Conservation (phyloP, 2,329 filamentous ascomycete species). For the Verticillium nubilum region DNA sequence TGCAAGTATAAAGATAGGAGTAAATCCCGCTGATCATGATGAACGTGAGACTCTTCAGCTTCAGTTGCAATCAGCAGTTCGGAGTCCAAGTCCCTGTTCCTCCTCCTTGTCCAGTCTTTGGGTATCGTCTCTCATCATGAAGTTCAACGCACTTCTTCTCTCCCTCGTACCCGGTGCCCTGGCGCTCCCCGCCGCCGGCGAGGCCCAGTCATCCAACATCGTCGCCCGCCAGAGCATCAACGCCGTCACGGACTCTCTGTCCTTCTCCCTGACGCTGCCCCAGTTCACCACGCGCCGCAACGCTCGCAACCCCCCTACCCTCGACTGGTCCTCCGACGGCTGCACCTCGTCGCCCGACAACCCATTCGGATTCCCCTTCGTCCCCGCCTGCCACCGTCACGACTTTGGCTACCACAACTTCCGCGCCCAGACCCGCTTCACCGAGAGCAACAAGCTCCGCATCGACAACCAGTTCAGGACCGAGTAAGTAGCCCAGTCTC, state of each 20-base stretch:
- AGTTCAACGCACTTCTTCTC: slow-evolving; percentile 16
- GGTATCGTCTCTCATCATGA: slow-evolving; percentile 19
- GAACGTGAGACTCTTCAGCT: not conserved
- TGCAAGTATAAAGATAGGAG: not conserved
- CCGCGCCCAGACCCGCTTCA: slow-evolving; percentile 42
- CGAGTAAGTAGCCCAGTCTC: no score
- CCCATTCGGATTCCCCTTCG: slow-evolving; percentile 36
- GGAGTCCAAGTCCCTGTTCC: not conserved
- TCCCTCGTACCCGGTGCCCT: slow-evolving; percentile 13
- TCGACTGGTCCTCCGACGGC: slow-evolving; percentile 36
- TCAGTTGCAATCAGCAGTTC: not conserved
- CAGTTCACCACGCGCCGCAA: slow-evolving; percentile 35
- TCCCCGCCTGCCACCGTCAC: slow-evolving; percentile 44
- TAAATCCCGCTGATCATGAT: not conserved
- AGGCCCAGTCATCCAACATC: not conserved
- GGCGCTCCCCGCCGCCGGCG: slow-evolving; percentile 15
- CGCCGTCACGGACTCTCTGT: slow-evolving; percentile 36
- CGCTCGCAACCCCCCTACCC: slow-evolving; percentile 27
- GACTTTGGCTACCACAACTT: slow-evolving; percentile 54
- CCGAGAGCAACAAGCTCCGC: slow-evolving; percentile 27
- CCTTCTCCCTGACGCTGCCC: slow-evolving; percentile 37
- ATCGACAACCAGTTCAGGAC: slow-evolving; percentile 46
- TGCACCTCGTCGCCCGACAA: slow-evolving; percentile 37
- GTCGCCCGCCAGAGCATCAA: slow-evolving; percentile 15
- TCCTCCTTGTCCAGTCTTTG: not conserved